Evolutionary conservation across 2,329 filamentous ascomycete genomes (phyloP), one percentile per base, ranked within the genome.

Genomic region (Colletotrichum sp.): DNA sequence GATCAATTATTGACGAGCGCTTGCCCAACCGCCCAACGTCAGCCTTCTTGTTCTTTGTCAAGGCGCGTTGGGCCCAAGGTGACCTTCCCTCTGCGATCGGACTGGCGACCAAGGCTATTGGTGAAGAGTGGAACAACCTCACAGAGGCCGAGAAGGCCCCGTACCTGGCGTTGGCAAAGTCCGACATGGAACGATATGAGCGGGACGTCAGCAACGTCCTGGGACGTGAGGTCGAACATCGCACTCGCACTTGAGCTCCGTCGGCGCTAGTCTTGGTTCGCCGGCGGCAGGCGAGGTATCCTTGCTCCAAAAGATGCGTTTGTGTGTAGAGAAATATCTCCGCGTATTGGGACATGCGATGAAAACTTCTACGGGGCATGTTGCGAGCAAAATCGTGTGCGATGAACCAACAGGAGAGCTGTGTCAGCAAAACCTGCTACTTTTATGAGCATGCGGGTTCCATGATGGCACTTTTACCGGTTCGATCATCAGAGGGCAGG

Each of bases 1-100:
- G 67, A 21, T 1, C 70, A 21, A 86, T 92, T 77, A 77, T 76
- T 3, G 90, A 92, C 79, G 82, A 86, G 4, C 90, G 90, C 55
- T 77, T 84, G 39, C 90, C 90, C 77, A 87, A 86, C 81, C 79
- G 77, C 43, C 79, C 86, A 13, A 0, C 43, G 15, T 79, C 69
- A 15, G 28, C 85, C 30, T 91, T 80, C 77, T 64, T 70, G 10
- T 72, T 83, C 6, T 92, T 83, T 80, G 71, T 84, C 72, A 84
- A 84, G 80, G 80, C 84, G 13, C 84, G 84, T 72, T 86, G 82
- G 81, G 78, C 79, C 9, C 79, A 81, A 34, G 83, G 83, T 55
- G 79, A 82, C 0, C 78, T 78, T 30, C 57, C 34, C 5, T 74
- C 34, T 5, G 73, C 72, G 28, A 6, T 24, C 6, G 43, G 55